A percentile compares a stretch with the other conserved stretches of the same genome.
Evolutionary conservation across 2,329 filamentous ascomycete genomes (phyloP).

Genomic region (Fusarium bulbicola): DNA sequence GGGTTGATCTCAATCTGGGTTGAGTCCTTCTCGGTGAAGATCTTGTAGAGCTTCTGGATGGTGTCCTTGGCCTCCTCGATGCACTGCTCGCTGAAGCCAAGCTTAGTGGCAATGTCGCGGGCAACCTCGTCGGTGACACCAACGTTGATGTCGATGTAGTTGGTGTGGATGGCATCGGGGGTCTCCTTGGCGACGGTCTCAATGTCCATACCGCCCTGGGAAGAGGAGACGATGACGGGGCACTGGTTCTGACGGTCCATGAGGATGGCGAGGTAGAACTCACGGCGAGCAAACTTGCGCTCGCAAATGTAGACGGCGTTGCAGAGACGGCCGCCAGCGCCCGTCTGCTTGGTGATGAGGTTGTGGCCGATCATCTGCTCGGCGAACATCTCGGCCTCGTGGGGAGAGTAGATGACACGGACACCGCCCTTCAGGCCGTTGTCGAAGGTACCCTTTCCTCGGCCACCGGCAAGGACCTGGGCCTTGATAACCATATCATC

Average conservation of each 20-base stretch:
- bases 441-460: slow-evolving; percentile 97
- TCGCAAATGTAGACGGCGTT: slow-evolving; percentile 99
- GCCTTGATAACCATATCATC: slow-evolving; percentile 99
- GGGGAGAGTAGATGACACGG: slow-evolving; percentile 97
- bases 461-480: slow-evolving; percentile 95
- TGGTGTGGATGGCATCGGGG: slow-evolving; percentile 95
- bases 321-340: slow-evolving; percentile 91
- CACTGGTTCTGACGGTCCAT: slow-evolving; percentile 95
- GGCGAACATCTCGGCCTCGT: slow-evolving; percentile 95
- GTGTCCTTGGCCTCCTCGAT: slow-evolving; percentile 94
- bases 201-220: slow-evolving; percentile 99
- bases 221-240: slow-evolving; percentile 96
- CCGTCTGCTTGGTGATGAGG: slow-evolving; percentile 99
- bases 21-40: slow-evolving; percentile 98
- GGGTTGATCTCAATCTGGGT: slow-evolving; percentile 99
- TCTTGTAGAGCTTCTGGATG: slow-evolving; percentile 98
- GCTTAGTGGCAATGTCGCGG: slow-evolving; percentile 84
- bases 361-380: slow-evolving; percentile 99
- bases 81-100: slow-evolving; percentile 98
- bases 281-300: slow-evolving; percentile 98
- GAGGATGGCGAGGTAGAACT: slow-evolving; percentile 98
- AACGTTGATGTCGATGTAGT: slow-evolving; percentile 89
- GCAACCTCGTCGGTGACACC: slow-evolving; percentile 97
- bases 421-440: slow-evolving; percentile 99
- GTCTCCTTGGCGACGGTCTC: slow-evolving; percentile 98